Evolutionary conservation across 1,284 basidiomycete genomes (phyloP), one percentile per base, ranked within the genome.

Genomic region (Irpex lacteus): DNA sequence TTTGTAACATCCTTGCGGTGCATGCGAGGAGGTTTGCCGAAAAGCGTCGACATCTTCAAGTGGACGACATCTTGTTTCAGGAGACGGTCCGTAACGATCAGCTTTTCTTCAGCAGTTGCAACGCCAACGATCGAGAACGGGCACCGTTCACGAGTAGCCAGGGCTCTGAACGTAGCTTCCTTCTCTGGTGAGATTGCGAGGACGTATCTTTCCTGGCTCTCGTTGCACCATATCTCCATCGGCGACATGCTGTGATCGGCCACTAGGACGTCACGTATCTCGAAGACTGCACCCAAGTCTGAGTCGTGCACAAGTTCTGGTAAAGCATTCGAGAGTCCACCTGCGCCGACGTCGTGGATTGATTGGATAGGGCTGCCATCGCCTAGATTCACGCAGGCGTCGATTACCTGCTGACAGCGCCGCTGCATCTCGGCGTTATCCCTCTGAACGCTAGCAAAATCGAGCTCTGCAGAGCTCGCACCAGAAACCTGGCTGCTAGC

Each of bases 201-300:
- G 38, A 99, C 98, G 74, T 99, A 99, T 54, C 98, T 90, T 75
- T 99, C 97, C 80, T 99, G 97, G 68, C 90, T 94, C 79, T 99
- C 98, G 78, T 99, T 99, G 77, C 98, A 99, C 97, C 97, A 99
- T 66, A 99, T 98, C 80, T 98, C 97, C 96, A 99, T 98, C 0
- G 97, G 98, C 7, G 94, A 96, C 94, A 99, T 95, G 56, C 91
- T 90, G 37, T 86, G 84, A 76, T 99, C 98, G 47, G 95, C 97
- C 55, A 98, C 87, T 32, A 94, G 85, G 6, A 99, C 89, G 70
- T 98, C 93, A 18, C 97, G 84, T 71, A 99, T 96, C 80, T 99
- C 97, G 73, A 98, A 96, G n/a, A 76, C 83, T 2, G 94, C 98
- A 34, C 98, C 98, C 6, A 98, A 82, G 47, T 85, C 88, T 3